Base-by-base conservation (phyloP, 192 early-diverging fungal species). In the Coemansia sp. region DNA sequence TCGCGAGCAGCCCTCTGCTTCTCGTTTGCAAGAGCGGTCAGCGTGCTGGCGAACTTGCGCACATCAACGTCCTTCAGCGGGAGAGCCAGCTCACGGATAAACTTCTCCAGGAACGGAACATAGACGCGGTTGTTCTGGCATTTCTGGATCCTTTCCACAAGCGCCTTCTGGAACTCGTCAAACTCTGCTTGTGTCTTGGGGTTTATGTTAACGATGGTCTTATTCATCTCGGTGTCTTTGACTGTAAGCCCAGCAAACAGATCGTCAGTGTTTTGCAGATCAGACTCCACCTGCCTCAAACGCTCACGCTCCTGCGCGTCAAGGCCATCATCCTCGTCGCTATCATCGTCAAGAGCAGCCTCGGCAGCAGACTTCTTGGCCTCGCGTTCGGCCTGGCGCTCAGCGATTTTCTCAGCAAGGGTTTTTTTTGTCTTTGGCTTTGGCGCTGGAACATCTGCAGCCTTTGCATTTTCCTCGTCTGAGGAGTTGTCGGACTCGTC, bases 21-120 rank as follows among this genome's bases (percentile, higher is more conserved):
- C 80, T 92, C 91, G 63, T 90, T 90, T 52, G 88, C 91, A 59
- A 92, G 68, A 2, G 84, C 79, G 3, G 85, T 86, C 70, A 92
- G 64, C 8, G 87, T 78, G 68, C 82, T 82, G 18, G 88, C 58
- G 29, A 83, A 62, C 65, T 89, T 90, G 60, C 86, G 79, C 12
- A 89, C 85, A 37, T 92, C 89, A 6, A 78, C 66, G 57, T 91
- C 90, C 71, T 81, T 86, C 30, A 88, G 71, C 9, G 87, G 82
- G 25, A 69, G 46, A 46, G 83, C 76, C 51, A 90, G 71, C 58
- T 90, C 88, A 59, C 89, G 88, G 46, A 89, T 59, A 28, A 92
- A 79, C 59, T 76, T 81, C 33, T 90, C 86, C 61, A 92, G 48
- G 62, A 92, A 92, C 15, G 62, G 67, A 1, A 64, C 60, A 58